phyloP scores from a whole-genome alignment of 2,329 filamentous ascomycete species.

The Cladophialophora exuberans region DNA sequence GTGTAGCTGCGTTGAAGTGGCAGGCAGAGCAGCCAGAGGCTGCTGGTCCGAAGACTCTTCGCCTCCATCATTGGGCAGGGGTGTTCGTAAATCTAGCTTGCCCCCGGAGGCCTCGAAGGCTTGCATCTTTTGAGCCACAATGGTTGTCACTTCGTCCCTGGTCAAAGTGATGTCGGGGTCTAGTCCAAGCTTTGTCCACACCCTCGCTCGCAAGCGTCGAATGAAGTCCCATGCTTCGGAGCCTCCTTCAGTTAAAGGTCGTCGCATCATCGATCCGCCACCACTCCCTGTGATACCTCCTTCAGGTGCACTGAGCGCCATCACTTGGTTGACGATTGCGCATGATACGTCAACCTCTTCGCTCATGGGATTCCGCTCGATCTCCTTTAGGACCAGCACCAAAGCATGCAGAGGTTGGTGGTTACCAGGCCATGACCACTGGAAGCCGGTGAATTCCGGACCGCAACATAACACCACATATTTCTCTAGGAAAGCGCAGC shows the following conservation, averaged over 20 bases:
- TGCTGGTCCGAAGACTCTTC: not conserved
- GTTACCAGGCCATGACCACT: conserved; percentile 4
- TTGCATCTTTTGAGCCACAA: not conserved
- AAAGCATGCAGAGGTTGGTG: conserved; percentile 4
- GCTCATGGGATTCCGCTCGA: not conserved
- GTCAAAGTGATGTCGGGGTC: not conserved
- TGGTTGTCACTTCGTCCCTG: not conserved
- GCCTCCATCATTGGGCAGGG: not conserved
- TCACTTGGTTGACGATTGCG: not conserved
- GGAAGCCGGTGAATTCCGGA: not conserved
- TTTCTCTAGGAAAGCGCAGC: conserved; percentile 2
- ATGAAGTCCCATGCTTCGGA: conserved; percentile 2
- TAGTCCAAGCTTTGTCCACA: conserved; percentile 1
- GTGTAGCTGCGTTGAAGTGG: not conserved
- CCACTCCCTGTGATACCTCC: not conserved
- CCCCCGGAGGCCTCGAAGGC: not conserved
- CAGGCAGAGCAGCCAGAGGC: not conserved
- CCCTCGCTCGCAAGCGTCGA: not conserved
- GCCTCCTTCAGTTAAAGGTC: not conserved
- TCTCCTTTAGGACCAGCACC: not conserved
- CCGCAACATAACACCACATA: not conserved
- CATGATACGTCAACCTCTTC: not conserved
- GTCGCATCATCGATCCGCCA: not conserved
- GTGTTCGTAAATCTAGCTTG: not conserved
- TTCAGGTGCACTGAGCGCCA: not conserved